phyloP scores from a whole-genome alignment of 176 grass and related monocot genomes.

The Oryza meridionalis region DNA sequence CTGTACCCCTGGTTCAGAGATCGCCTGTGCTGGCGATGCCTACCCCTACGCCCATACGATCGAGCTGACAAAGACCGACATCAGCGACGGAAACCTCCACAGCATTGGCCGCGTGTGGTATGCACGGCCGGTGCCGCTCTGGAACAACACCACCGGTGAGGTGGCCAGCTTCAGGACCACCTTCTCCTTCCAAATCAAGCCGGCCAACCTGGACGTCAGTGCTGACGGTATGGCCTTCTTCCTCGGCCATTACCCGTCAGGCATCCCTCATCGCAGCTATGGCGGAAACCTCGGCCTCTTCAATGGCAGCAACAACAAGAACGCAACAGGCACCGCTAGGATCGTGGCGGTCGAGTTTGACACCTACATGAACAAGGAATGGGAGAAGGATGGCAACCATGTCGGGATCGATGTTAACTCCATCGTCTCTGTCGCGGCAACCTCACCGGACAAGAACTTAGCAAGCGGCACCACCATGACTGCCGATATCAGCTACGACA shows the following conservation, averaged over 20 bases:
- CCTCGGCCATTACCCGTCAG: slow-evolving; percentile 46
- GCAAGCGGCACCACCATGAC: not conserved
- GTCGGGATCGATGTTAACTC: slow-evolving; percentile 46
- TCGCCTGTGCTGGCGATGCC: slow-evolving; percentile 19
- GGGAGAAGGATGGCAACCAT: slow-evolving; percentile 11
- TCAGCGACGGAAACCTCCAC: too few relatives aligned
- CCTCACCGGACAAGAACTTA: not conserved
- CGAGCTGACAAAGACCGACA: too few relatives aligned
- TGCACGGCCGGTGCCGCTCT: too few relatives aligned
- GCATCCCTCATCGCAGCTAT: not conserved
- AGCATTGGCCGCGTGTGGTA: too few relatives aligned
- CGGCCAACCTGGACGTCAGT: not conserved
- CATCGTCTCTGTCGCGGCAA: not conserved
- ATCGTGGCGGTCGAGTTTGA: slow-evolving; percentile 41
- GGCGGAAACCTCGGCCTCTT: slow-evolving; percentile 51
- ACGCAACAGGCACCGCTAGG: not conserved
- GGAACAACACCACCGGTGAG: slow-evolving; percentile 38
- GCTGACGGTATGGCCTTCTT: slow-evolving; percentile 68
- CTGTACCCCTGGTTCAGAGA: not conserved
- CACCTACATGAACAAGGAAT: not conserved
- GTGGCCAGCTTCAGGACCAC: slow-evolving; percentile 51
- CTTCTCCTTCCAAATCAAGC: slow-evolving; percentile 52
- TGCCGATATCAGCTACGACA: slow-evolving; percentile 37
- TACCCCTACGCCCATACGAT: too few relatives aligned
- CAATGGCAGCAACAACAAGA: not conserved